Evolutionary conservation across 2,329 filamentous ascomycete genomes (phyloP).

Genomic region (Epichloe festucae): DNA sequence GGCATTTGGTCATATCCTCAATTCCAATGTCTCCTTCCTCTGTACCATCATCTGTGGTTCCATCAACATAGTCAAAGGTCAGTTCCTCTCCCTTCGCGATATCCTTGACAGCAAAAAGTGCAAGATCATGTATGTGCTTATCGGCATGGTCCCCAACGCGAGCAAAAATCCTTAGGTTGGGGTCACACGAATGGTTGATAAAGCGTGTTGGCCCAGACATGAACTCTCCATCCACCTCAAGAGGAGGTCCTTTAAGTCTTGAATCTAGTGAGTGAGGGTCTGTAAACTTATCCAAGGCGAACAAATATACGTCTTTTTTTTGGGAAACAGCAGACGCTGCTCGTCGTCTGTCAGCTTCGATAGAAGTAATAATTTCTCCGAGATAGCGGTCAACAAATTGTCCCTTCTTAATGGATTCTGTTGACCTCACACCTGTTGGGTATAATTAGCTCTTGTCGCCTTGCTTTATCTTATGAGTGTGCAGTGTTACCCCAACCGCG

Average conservation of each 20-base stretch:
- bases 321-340: conserved; percentile 38
- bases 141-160: conserved; percentile 67
- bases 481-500: conserved; percentile 58
- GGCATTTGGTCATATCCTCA: conserved; percentile 42
- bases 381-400: conserved; percentile 74
- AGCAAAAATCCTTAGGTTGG: conserved; percentile 68
- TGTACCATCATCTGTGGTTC: conserved; percentile 38
- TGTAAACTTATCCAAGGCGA: conserved; percentile 69
- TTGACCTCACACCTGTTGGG: conserved; percentile 47
- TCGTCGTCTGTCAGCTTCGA: conserved; percentile 54
- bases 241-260: conserved; percentile 40
- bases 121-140: conserved; percentile 61
- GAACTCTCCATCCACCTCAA: conserved; percentile 60
- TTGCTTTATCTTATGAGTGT: not conserved
- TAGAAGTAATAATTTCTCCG: conserved; percentile 53
- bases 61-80: conserved; percentile 69
- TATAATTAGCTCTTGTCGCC: not conserved
- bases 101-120: conserved; percentile 53
- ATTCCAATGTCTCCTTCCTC: conserved; percentile 26
- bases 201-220: conserved; percentile 68
- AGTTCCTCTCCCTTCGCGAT: conserved; percentile 56
- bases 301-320: conserved; percentile 67
- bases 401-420: conserved; percentile 50
- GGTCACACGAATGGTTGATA: conserved; percentile 72
- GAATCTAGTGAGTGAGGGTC: conserved; percentile 41